A percentile compares a stretch with the other conserved stretches of the same genome.
These are phyloP conservation scores for Hypomontagnella monticulosa DNA, from an alignment of 495 filamentous ascomycete genomes.

Conservation along the genomic window DNA sequence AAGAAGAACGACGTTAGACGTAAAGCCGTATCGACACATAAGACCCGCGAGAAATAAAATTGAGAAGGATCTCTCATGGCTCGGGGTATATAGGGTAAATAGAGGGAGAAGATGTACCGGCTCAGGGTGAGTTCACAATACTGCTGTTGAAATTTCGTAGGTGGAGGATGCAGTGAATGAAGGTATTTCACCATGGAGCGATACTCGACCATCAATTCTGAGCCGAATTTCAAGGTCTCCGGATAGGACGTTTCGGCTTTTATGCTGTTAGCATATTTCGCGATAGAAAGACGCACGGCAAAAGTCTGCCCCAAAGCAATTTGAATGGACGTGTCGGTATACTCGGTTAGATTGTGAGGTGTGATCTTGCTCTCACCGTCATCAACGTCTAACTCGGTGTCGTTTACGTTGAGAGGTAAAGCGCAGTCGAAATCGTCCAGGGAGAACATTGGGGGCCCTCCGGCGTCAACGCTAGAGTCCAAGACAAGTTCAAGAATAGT, in stretches of 20 bases:
- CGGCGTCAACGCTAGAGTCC: conserved; percentile 68
- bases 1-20: conserved; percentile 44
- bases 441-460: conserved; percentile 66
- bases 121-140: conserved; percentile 54
- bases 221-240: conserved; percentile 48
- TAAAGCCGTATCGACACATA: conserved; percentile 55
- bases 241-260: conserved; percentile 38
- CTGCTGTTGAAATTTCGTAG: conserved; percentile 51
- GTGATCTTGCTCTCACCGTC: neutral
- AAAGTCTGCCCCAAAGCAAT: conserved; percentile 51
- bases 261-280: conserved; percentile 50
- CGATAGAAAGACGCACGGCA: conserved; percentile 47
- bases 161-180: conserved; percentile 43
- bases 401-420: conserved; percentile 63
- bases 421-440: conserved; percentile 66
- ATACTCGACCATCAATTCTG: conserved; percentile 47
- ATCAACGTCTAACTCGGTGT: conserved; percentile 49
- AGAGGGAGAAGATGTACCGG: conserved; percentile 66
- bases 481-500: conserved; percentile 69
- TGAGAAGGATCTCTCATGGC: conserved; percentile 49
- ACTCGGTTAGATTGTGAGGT: neutral
- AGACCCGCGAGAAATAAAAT: conserved; percentile 57
- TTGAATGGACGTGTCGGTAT: conserved; percentile 49
- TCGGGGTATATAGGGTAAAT: conserved; percentile 48
- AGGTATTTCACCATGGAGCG: conserved; percentile 40